Evolutionary conservation across 805 yeast species (phyloP), one percentile per base, ranked within the genome.

Genomic region (Priceomyces medius): DNA sequence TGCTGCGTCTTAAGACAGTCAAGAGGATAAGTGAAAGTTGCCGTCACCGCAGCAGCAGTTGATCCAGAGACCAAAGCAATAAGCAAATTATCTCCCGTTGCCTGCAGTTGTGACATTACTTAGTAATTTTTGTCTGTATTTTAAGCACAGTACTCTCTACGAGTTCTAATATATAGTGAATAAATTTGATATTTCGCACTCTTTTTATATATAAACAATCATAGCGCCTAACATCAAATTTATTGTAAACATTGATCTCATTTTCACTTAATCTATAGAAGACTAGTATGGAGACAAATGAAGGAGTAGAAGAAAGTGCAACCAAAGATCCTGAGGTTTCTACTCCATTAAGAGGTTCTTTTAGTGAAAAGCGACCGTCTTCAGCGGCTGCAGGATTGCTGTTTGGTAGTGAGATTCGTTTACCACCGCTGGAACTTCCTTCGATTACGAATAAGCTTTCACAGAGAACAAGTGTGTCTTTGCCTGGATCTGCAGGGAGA

Each of bases 11-110:
- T 85, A 38, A 81, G 59, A 50, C 75, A 83, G 53, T 85, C 93
- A 47, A 85, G 77, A 0, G 93, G 91, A 51, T 82, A 84, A 0
- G 87, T 78, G 19, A 81, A 46, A 0, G 83, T 75, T 0, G 88
- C 79, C 23, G 83, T 79, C 1, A 76, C 73, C 1, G 81, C 71
- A 0, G 85, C 83, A 0, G 90, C 84, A 1, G 79, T 71, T 16
- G 79, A 69, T 20, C 85, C 85, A 2, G 83, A 74, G 7, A 78
- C 66, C 47, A 79, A 65, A 0, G 86, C 85, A 3, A 84, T 77
- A 19, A 80, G 57, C 21, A 81, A 60, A 41, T 71, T 77, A 12
- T 44, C 62, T 16, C 55, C 54, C 5, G 29, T 43, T 18, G 37
- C 37, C 13, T 34, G 37, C 5, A 5, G 27, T 20, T 34, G 37